Evolutionary conservation across 2,329 filamentous ascomycete species (phyloP).

Genomic region (Aureobasidium sp.): DNA sequence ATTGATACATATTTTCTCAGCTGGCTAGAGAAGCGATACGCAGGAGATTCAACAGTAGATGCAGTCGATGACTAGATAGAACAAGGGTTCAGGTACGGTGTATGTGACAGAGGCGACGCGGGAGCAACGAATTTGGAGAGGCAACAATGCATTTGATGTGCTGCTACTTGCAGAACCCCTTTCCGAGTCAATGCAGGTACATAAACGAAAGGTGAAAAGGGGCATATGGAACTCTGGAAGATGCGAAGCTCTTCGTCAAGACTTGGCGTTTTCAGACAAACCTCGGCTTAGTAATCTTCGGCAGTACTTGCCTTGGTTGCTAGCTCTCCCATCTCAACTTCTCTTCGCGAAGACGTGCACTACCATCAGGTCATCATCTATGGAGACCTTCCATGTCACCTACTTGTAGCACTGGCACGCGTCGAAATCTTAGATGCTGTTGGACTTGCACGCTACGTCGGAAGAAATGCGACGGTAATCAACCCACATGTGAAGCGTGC

Average conservation of each 20-base stretch:
- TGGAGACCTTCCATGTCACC: not conserved
- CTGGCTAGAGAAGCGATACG: not conserved
- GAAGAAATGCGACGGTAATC: conserved; percentile 14
- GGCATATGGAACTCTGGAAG: not conserved
- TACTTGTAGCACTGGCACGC: not conserved
- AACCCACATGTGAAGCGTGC: conserved; percentile 4
- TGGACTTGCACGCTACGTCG: conserved; percentile 16
- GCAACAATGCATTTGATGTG: not conserved
- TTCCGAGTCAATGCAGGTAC: too few relatives aligned
- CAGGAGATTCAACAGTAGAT: not conserved
- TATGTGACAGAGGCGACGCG: not conserved
- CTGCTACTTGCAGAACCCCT: not conserved
- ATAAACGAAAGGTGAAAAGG: not conserved
- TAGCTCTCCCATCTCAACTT: too few relatives aligned
- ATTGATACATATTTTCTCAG: not conserved
- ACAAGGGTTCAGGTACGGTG: not conserved
- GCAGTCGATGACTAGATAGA: not conserved
- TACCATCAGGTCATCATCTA: not conserved
- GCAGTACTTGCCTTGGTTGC: not conserved
- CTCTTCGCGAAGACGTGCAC: too few relatives aligned
- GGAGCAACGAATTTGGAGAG: too few relatives aligned
- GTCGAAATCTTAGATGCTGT: not conserved
- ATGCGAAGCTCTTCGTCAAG: not conserved
- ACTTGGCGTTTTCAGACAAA: not conserved
- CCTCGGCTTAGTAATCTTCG: not conserved